Evolutionary conservation across 2,329 filamentous ascomycete genomes (phyloP), one percentile per base, ranked within the genome.

Genomic region (Huntiella savannae): DNA sequence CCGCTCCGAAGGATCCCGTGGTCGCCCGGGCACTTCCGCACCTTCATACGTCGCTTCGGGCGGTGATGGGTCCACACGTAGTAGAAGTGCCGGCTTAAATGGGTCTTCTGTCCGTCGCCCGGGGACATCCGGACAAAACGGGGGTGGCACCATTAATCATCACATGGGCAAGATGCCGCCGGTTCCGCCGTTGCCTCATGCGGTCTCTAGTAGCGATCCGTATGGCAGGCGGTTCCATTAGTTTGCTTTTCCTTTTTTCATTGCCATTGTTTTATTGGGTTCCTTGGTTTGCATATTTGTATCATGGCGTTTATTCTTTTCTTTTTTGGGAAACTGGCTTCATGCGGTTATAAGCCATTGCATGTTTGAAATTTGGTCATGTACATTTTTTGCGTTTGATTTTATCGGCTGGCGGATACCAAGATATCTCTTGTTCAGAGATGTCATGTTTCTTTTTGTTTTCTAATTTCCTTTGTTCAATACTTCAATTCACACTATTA

Each of bases 151-250:
- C 6, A 15, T 11, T 33, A 3, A 34, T 43, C 35, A 15, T 28
- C 16, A 33, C 10, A 39, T 19, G n/a, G 34, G 22, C 2, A 42
- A 44, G 11, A 45, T 45, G 36, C 48, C 48, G 4, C 48, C 48
- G 16, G 42, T 50, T 16, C 48, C 48, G 13, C 45, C 44, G 35
- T 39, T 47, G 33, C 48, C 44, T 8, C 44, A 47, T 44, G 48
- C 48, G n/a, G 36, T 44, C 15, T 19, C 47, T 10, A 46, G 43
- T 22, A 43, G 37, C 13, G 47, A 49, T 43, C 43, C 43, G 4
- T 43, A 46, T 46, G 43, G 47, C 5, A 38, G 47, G 44, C 43
- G 47, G 38, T 43, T 43, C 28, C 47, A 43, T 40, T 51, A 45
- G 28, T 41, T 45, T 17, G 7, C 19, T 28, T 42, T 13, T 42